phyloP scores from a whole-genome alignment of 495 filamentous ascomycete genomes.

The Daldinia caldariorum region DNA sequence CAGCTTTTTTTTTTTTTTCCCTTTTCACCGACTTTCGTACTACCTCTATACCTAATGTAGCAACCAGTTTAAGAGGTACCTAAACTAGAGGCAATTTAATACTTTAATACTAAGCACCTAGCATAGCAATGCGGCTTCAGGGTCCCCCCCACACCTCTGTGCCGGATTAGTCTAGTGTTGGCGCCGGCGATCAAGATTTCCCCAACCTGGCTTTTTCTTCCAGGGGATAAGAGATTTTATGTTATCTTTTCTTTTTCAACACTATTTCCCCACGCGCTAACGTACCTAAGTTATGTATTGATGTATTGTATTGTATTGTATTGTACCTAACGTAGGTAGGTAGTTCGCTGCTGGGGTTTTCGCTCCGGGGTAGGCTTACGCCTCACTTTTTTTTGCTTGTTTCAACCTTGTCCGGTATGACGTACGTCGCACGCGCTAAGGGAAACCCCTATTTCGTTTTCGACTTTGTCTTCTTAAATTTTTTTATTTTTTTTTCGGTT shows the following conservation, averaged over 20 bases:
- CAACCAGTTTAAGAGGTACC: too few species aligned
- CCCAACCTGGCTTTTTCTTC: not conserved
- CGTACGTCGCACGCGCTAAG: slow-evolving; percentile 20
- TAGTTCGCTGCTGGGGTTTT: not conserved
- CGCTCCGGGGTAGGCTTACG: too few species aligned
- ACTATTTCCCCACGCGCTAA: not conserved
- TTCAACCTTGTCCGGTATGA: slow-evolving; percentile 9
- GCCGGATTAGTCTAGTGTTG: slow-evolving; percentile 16
- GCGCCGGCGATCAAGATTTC: slow-evolving; percentile 14
- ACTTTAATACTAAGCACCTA: too few species aligned
- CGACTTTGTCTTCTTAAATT: too few species aligned
- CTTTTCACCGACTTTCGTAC: slow-evolving; percentile 22
- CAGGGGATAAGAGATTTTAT: not conserved
- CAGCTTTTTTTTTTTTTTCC: slow-evolving; percentile 5
- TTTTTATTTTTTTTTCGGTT: too few species aligned
- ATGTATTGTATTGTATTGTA: too few species aligned
- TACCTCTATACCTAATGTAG: too few species aligned
- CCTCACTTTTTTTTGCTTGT: slow-evolving; percentile 3
- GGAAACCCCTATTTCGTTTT: slow-evolving; percentile 7
- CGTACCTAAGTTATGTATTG: too few species aligned
- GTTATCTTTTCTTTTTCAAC: not conserved
- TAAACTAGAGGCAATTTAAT: too few species aligned
- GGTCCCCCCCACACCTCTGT: slow-evolving; percentile 8
- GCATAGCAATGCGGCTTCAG: not conserved
- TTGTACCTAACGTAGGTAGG: not conserved